phyloP scores from a whole-genome alignment of 2,329 filamentous ascomycete genomes.

The Akanthomyces dipterigenus region DNA sequence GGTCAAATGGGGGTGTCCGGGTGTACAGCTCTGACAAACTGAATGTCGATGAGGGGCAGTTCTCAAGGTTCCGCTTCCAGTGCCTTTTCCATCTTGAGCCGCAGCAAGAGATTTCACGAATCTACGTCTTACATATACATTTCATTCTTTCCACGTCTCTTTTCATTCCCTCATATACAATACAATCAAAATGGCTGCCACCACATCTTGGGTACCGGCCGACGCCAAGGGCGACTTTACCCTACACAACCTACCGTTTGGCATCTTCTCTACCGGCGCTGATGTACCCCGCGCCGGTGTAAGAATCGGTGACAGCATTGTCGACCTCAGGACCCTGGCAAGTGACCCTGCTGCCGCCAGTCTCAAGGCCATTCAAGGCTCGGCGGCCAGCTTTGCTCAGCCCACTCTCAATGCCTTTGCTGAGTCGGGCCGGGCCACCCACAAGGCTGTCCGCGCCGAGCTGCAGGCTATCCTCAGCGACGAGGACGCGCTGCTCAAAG shows the following conservation, averaged over 20 bases:
- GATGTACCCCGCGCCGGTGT: conserved; percentile 53
- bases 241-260: conserved; percentile 67
- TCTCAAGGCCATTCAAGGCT: conserved; percentile 23
- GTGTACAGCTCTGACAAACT: background rate
- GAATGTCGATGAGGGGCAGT: background rate
- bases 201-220: conserved; percentile 13
- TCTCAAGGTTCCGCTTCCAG: background rate
- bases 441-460: conserved; percentile 63
- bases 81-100: background rate
- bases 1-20: conserved; percentile 5
- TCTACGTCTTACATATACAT: background rate
- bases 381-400: conserved; percentile 27
- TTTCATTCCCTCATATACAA: background rate
- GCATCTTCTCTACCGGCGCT: conserved; percentile 57
- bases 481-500: conserved; percentile 37
- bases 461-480: conserved; percentile 55
- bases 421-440: conserved; percentile 61
- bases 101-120: background rate
- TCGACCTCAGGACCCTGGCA: conserved; percentile 45
- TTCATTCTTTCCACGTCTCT: background rate
- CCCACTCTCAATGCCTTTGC: conserved; percentile 65
- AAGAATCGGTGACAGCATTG: conserved; percentile 61
- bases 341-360: background rate
- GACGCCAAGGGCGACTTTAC: conserved; percentile 44
- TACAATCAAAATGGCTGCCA: conserved; percentile 10